Evolutionary conservation across 192 early-diverging fungal genomes (phyloP), one percentile per base, ranked within the genome.

Genomic region (Coemansia sp.): DNA sequence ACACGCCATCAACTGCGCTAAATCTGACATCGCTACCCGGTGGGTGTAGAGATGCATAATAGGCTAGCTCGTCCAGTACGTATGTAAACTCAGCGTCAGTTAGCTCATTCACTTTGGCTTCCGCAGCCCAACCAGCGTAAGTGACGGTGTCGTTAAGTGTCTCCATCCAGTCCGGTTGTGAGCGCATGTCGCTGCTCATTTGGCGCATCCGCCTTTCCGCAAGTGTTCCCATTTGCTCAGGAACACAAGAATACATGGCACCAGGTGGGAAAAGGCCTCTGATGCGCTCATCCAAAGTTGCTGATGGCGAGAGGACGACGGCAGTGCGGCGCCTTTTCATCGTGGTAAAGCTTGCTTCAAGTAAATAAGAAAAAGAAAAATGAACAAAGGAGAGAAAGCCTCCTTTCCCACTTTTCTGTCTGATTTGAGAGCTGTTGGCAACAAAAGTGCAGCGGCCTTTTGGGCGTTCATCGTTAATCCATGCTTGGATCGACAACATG

Each of bases 171-270:
- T 73, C 33, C 4, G 62, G 62, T 56, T 83, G 85, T 37, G 60
- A 69, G n/a, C 80, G 83, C 46, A 87, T 84, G 7, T 70, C 67
- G 13, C 71, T 66, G 50, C 73, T 70, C 51, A 76, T 68, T 9
- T 55, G 62, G 3, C 62, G 43, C 8, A 84, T 60, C 11, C 71
- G 67, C 55, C 66, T 59, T 38, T 80, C 67, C 23, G 60, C 51
- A 13, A 33, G 20, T 10, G 67, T 66, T 33, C 67, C 48, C 21
- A 63, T 35, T 8, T 6, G 8, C 6, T 51, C 43, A 0, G 21
- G 21, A 3, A 8, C 11, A 9, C 16, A 14, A 5, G 18, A 11
- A 38, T 68, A 74, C 42, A 74, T 64, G 31, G 72, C 57, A 36
- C 62, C 62, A 31, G 50, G 50, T 0, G 20, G 24, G 9, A 23